A percentile compares a stretch with the other conserved stretches of the same genome.
phyloP scores from a whole-genome alignment of 2,329 filamentous ascomycete species.

The Torrubiella hemipterigena region DNA sequence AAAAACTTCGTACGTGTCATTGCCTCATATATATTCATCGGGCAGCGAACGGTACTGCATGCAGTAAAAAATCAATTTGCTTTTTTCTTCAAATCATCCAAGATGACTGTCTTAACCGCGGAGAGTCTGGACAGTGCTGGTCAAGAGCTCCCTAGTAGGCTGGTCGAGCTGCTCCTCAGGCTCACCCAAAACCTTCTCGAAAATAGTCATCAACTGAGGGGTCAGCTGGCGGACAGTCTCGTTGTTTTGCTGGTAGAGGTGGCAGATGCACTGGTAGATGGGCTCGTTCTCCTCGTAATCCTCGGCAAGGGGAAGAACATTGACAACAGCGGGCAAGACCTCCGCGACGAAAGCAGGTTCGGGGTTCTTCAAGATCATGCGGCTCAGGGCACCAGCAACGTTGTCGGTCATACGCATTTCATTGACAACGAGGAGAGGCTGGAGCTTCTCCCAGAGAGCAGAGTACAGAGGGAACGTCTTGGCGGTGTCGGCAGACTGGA shows the following conservation, averaged over 20 bases:
- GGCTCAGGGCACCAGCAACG: conserved; percentile 77
- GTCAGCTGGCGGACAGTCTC: conserved; percentile 59
- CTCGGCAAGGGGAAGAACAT: conserved; percentile 74
- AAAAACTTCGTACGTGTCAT: too few relatives aligned
- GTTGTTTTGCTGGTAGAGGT: conserved; percentile 65
- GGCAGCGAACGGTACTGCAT: too few relatives aligned
- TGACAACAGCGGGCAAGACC: conserved; percentile 69
- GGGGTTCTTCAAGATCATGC: conserved; percentile 87
- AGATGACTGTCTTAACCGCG: too few relatives aligned
- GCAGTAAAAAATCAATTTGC: too few relatives aligned
- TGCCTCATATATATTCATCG: too few relatives aligned
- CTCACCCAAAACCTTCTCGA: conserved; percentile 59
- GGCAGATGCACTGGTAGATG: conserved; percentile 80
- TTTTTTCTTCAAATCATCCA: too few relatives aligned
- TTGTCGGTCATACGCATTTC: conserved; percentile 84
- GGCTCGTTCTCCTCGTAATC: conserved; percentile 96
- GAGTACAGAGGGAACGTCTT: conserved; percentile 66
- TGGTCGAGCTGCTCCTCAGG: conserved; percentile 66
- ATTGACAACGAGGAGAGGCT: conserved; percentile 67
- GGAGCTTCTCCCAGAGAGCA: conserved; percentile 72
- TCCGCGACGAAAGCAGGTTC: conserved; percentile 69
- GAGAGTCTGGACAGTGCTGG: conserved; percentile 58
- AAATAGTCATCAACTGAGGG: conserved; percentile 54
- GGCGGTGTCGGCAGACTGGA: conserved; percentile 60
- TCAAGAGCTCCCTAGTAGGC: conserved; percentile 55